Conservation (phyloP, 371 early-diverging fungal genomes). For the Apophysomyces ossiformis region DNA sequence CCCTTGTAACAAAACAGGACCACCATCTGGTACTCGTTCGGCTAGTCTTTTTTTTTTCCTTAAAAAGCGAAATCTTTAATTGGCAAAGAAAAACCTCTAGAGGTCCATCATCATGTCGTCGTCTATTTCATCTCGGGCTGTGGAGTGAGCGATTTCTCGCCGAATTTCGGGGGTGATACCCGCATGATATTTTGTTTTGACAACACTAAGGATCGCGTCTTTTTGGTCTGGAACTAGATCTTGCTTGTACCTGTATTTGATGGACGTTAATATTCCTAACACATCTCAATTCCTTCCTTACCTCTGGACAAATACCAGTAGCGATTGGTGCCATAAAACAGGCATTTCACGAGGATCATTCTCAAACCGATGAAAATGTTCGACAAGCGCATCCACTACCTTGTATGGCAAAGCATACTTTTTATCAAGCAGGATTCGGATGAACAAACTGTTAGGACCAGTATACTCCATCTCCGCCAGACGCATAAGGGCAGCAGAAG, state of each 20-base stretch:
- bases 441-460: constrained; percentile 93
- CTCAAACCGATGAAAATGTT: constrained; percentile 92
- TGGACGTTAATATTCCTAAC: neutral
- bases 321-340: constrained; percentile 97
- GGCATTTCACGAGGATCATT: constrained; percentile 85
- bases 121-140: constrained; percentile 65
- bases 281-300: constrained; percentile 15
- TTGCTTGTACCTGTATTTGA: constrained; percentile 81
- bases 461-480: constrained; percentile 98
- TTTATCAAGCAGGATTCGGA: constrained; percentile 95
- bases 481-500: constrained; percentile 91
- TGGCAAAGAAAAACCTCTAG: no score
- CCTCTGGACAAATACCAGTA: constrained; percentile 94
- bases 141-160: constrained; percentile 78
- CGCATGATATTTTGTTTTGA: constrained; percentile 79
- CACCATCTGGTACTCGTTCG: no score
- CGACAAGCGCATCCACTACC: constrained; percentile 93
- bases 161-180: constrained; percentile 92
- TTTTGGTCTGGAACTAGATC: constrained; percentile 95
- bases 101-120: constrained; percentile 29
- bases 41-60: no score
- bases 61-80: no score
- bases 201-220: constrained; percentile 83
- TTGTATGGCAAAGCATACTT: constrained; percentile 98
- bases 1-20: no score